Percentiles rank a stretch among this genome's conserved stretches.
Conservation (phyloP, 106 monocot species). For the Posidonia australis region DNA sequence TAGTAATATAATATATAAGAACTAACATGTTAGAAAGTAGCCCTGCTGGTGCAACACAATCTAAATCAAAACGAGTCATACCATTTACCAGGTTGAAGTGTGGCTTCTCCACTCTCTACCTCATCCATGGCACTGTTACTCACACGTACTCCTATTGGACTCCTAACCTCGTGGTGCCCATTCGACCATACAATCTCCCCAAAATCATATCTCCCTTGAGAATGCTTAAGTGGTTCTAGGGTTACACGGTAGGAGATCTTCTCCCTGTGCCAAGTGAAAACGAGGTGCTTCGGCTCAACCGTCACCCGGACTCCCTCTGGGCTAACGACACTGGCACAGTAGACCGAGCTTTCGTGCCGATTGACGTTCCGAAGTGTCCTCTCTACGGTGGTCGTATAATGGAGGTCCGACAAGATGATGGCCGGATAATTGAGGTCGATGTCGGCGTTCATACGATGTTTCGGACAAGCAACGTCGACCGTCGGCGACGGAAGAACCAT, state of each 20-base stretch:
- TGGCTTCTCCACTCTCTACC: not conserved
- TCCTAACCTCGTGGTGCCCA: slow-evolving; percentile 41
- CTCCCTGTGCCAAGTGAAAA: slow-evolving; percentile 18
- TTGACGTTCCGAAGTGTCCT: slow-evolving; percentile 39
- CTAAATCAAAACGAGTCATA: too few relatives aligned
- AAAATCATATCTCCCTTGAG: slow-evolving; percentile 44
- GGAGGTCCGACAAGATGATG: slow-evolving; percentile 28
- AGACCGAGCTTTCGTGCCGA: not conserved
- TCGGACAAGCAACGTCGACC: slow-evolving; percentile 27
- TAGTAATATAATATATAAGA: too few relatives aligned
- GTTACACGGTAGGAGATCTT: slow-evolving; percentile 33
- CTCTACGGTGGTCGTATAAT: slow-evolving; percentile 1
- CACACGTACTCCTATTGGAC: slow-evolving; percentile 40
- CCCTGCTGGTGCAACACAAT: too few relatives aligned
- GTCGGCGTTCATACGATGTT: slow-evolving; percentile 2
- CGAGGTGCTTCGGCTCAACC: slow-evolving; percentile 33
- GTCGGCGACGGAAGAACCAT: slow-evolving; percentile 19
- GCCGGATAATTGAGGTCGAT: slow-evolving; percentile 46
- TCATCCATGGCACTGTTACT: slow-evolving; percentile 6
- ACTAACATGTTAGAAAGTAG: too few relatives aligned
- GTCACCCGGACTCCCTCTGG: slow-evolving; percentile 31
- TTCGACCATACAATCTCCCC: slow-evolving; percentile 68
- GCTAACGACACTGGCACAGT: slow-evolving; percentile 18
- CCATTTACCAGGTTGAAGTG: not conserved
- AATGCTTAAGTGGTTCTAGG: slow-evolving; percentile 27